These are phyloP conservation scores for Lodderomyces pseudojiufengensis DNA, from an alignment of 1,139 yeast species.

Conservation along the genomic window DNA sequence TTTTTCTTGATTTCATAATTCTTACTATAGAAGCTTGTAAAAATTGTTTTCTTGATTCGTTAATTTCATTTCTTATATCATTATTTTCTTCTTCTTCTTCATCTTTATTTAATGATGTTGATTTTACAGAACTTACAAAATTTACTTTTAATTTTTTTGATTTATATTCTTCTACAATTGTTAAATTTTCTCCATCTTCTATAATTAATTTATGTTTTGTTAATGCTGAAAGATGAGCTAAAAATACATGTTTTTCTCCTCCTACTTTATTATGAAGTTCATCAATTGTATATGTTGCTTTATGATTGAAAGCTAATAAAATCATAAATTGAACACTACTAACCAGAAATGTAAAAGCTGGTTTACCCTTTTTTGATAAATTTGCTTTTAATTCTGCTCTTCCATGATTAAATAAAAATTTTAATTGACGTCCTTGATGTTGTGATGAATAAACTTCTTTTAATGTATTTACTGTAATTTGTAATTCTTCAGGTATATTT, in stretches of 20 bases:
- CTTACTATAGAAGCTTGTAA: slow-evolving; percentile 93
- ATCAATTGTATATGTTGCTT: slow-evolving; percentile 53
- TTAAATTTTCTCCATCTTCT: slow-evolving; percentile 57
- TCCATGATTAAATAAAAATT: slow-evolving; percentile 95
- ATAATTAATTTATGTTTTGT: slow-evolving; percentile 70
- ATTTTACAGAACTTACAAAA: slow-evolving; percentile 77
- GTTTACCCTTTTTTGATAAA: slow-evolving; percentile 75
- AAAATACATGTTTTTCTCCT: slow-evolving; percentile 60
- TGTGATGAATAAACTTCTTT: slow-evolving; percentile 66
- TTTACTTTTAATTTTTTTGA: slow-evolving; percentile 83
- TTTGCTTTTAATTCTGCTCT: slow-evolving; percentile 93
- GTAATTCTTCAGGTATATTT: slow-evolving; percentile 51
- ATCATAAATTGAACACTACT: slow-evolving; percentile 87
- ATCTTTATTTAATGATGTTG: slow-evolving; percentile 66
- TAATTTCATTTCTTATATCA: slow-evolving; percentile 82
- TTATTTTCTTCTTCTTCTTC: slow-evolving; percentile 47
- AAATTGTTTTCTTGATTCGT: slow-evolving; percentile 80
- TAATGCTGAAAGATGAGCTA: slow-evolving; percentile 73
- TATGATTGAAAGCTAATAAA: slow-evolving; percentile 71
- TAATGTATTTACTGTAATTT: slow-evolving; percentile 62
- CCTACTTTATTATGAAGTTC: slow-evolving; percentile 68
- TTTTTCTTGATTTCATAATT: slow-evolving; percentile 91
- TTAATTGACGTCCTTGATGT: slow-evolving; percentile 84
- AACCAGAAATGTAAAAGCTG: slow-evolving; percentile 78
- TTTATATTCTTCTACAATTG: slow-evolving; percentile 76